Conservation (phyloP, 768 basidiomycete species). For the Podaxis mareebaensis region DNA sequence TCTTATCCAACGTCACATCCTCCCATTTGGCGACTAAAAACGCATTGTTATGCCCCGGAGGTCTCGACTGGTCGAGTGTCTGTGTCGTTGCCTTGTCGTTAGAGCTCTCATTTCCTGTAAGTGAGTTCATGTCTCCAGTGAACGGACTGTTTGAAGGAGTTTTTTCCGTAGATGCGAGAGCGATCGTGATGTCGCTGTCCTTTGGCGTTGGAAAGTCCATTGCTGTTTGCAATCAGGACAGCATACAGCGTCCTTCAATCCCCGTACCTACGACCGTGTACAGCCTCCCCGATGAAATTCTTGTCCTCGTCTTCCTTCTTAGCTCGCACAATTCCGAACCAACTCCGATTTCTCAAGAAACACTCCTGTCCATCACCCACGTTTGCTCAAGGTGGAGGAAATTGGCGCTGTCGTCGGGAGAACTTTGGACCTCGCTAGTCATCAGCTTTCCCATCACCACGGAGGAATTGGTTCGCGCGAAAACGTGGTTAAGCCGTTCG, state of each 20-base stretch:
- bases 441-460: conserved; percentile 44
- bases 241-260: not conserved
- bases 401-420: conserved; percentile 43
- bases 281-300: conserved; percentile 34
- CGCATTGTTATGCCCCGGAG: not conserved
- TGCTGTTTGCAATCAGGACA: not conserved
- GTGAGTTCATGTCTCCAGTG: not conserved
- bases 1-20: not conserved
- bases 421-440: conserved; percentile 52
- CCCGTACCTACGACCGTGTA: conserved; percentile 19
- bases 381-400: conserved; percentile 53
- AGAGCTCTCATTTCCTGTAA: not conserved
- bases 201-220: not conserved
- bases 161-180: not conserved
- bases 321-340: conserved; percentile 20
- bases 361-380: conserved; percentile 38
- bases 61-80: not conserved
- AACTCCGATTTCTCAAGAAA: conserved; percentile 14
- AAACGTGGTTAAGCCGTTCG: conserved; percentile 47
- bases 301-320: conserved; percentile 35
- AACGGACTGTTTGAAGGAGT: not conserved
- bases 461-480: conserved; percentile 36
- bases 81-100: not conserved
- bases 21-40: not conserved
- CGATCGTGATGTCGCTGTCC: not conserved